phyloP scores from a whole-genome alignment of 192 early-diverging fungal genomes.

The Phlyctochytrium arcticum region DNA sequence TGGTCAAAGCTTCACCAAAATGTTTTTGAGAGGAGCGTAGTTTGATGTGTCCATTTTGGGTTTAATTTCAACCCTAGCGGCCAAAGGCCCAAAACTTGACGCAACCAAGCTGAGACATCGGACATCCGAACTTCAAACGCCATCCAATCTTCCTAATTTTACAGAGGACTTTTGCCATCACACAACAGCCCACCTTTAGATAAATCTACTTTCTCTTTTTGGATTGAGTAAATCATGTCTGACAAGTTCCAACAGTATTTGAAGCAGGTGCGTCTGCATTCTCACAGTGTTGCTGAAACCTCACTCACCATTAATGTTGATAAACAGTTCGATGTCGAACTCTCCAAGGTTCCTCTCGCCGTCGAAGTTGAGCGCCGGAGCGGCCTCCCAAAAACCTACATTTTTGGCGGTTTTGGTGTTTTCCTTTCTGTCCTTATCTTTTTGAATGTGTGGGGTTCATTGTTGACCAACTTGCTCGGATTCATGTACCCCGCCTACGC shows the following conservation, averaged over 20 bases:
- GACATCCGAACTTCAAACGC: too few species aligned
- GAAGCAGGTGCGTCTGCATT: conserved; percentile 7
- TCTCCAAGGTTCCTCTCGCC: conserved; percentile 63
- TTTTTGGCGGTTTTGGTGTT: conserved; percentile 58
- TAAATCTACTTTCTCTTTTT: too few species aligned
- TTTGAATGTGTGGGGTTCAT: conserved; percentile 75
- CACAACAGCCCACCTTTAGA: too few species aligned
- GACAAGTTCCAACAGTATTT: conserved; percentile 25
- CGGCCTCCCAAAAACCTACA: conserved; percentile 87
- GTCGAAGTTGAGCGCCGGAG: conserved; percentile 69
- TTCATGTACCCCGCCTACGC: conserved; percentile 93
- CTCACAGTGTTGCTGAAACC: neutral
- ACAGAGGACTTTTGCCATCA: too few species aligned
- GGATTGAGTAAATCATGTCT: too few species aligned
- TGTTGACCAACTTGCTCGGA: conserved; percentile 80
- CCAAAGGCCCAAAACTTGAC: too few species aligned
- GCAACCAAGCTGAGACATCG: too few species aligned
- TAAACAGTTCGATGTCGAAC: conserved; percentile 66
- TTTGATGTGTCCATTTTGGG: too few species aligned
- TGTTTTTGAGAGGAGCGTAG: too few species aligned
- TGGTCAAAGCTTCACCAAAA: too few species aligned
- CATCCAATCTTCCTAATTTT: too few species aligned
- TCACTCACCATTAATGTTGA: neutral
- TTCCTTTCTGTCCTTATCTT: conserved; percentile 75
- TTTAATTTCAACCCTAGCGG: too few species aligned